Base-by-base conservation (phyloP, 2,329 filamentous ascomycete species). In the Fusarium nodosum region DNA sequence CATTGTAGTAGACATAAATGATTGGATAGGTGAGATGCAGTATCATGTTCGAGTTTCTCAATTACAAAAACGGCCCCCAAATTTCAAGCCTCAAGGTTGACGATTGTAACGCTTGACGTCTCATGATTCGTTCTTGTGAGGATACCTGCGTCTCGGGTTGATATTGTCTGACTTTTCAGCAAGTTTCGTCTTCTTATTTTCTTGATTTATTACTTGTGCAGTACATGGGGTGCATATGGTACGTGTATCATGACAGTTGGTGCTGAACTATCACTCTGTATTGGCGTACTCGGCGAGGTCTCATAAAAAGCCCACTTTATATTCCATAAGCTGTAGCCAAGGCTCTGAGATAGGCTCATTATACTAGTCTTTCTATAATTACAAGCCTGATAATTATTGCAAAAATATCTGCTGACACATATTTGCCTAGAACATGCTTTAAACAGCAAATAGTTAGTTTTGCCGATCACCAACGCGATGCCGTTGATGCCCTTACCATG, bases 1-100 rank as follows among this genome's bases (percentile, higher is more conserved):
- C 30, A 54, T 18, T 28, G 42, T 5, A 46, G 3, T 13, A 45
- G 13, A 26, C 18, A 7, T n/a, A 20, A 24, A 51, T 38, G 15
- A 44, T 54, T 54, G 45, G 54, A 20, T 16, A 4, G 2, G 34
- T 33, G 30, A 33, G 20, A 20, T 50, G 42, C 9, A 28, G 15
- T 39, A 24, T 13, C 33, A 8, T 51, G 24, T 20, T 9, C 4
- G 11, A 39, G 48, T 39, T 20, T 51, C 34, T 15, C 18, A 39
- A 51, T 26, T 33, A 41, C 42, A 48, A 51, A 56, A 56, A 56
- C 26, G 33, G 34, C 54, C 54, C 54, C 54, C 34, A 56, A 51
- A 22, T 38, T 18, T 31, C 31, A 48, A 47, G 42, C 31, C 31
- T 38, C 42, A 15, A 11, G n/a, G 3, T 53, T 42, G 20, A 5